These are phyloP conservation scores for Calonectria ilicicola DNA, from an alignment of 2,329 filamentous ascomycete genomes.

Conservation along the genomic window DNA sequence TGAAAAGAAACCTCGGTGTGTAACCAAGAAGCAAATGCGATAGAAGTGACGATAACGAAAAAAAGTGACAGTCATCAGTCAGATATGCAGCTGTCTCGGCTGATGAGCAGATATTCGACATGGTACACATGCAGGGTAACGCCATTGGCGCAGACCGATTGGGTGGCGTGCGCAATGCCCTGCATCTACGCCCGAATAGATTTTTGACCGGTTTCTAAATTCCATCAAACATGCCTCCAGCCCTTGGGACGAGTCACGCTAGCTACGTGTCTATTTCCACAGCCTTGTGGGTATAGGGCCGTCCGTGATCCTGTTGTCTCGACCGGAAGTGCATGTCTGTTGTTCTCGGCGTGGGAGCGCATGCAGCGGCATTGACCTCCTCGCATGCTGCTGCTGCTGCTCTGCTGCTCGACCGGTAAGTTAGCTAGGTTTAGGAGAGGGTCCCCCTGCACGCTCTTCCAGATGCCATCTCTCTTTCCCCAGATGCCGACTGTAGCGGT, in stretches of 20 bases:
- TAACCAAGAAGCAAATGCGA: not conserved
- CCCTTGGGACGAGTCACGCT: not conserved
- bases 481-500: not conserved
- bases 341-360: not conserved
- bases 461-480: not conserved
- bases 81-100: not conserved
- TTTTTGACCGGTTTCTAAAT: not conserved
- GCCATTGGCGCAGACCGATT: slow-evolving; percentile 1
- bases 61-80: not conserved
- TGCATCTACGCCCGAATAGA: not conserved
- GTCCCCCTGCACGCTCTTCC: not conserved
- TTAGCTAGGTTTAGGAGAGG: no score
- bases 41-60: no score
- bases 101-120: not conserved
- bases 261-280: slow-evolving; percentile 1
- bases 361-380: not conserved
- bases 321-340: no score
- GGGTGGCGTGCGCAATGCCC: not conserved
- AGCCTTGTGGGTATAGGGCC: not conserved
- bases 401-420: not conserved
- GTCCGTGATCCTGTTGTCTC: not conserved
- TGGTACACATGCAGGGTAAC: not conserved
- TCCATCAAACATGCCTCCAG: not conserved
- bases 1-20: not conserved
- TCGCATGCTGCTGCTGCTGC: not conserved